Evolutionary conservation across 768 basidiomycete genomes (phyloP), one percentile per base, ranked within the genome.

Genomic region (Steccherinum ochraceum): DNA sequence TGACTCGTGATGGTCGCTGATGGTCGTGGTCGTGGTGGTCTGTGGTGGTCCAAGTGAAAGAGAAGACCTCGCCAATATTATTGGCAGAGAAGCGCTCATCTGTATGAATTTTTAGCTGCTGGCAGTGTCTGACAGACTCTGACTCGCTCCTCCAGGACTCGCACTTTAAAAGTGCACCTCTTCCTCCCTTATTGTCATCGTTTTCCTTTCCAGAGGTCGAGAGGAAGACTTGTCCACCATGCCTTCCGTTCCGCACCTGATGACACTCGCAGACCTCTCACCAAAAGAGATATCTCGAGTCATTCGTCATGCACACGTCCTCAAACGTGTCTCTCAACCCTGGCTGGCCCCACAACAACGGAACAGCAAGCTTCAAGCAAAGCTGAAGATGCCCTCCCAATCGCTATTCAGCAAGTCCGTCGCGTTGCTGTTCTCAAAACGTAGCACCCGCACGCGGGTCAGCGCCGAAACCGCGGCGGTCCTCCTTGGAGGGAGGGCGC

Each of bases 361-460:
- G 5, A 57, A 50, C 45, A 4, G 50, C 58, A 66, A 60, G 46
- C 65, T 52, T 63, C 63, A 49, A 11, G 52, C 56, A 5, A 49
- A 64, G 24, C 63, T 84, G 44, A 78, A 75, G 5, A 72, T 86
- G 59, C 86, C 87, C 1, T 79, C 85, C 0, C 87, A 86, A 65
- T 84, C 86, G 2, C 74, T 92, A 3, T 83, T 83, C 62, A 82
- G 80, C 63, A 93, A 94, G 67, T 82, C 89, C 0, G 77, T 98
- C 53, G 94, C 94, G 0, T 70, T 98, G 49, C 66, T 98, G 35
- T 98, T 99, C 68, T 85, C 84, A 1, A 99, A 99, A 64, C 83
- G 95, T 30, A 91, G 88, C 61, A 97, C 95, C 0, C 80, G 95
- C 41, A 99, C 96, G 0, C 81, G 96, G 12, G 67, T 98, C 5